Evolutionary conservation across 495 filamentous ascomycete genomes (phyloP).

Genomic region (Penicillium pancosmium): DNA sequence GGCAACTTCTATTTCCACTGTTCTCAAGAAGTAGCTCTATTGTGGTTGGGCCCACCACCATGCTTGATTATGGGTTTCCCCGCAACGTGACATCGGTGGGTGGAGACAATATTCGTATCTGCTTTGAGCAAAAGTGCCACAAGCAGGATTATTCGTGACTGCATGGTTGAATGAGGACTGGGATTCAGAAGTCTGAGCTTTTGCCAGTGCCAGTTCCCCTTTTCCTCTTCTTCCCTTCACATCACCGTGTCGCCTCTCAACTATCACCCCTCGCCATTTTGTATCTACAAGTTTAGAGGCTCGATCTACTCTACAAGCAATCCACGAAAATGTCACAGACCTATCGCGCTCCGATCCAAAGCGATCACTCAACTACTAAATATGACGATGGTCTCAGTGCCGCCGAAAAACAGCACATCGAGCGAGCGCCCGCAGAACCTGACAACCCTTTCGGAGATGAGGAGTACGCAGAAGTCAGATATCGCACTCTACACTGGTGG

Average conservation of each 20-base stretch:
- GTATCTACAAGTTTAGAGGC: background rate
- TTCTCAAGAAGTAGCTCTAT: background rate
- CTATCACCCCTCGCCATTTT: background rate
- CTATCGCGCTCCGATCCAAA: constrained; percentile 2
- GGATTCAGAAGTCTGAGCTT: background rate
- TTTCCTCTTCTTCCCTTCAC: background rate
- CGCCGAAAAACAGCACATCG: background rate
- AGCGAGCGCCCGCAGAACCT: constrained; percentile 1
- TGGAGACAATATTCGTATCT: background rate
- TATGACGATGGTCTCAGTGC: background rate
- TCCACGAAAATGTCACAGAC: background rate
- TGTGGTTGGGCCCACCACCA: background rate
- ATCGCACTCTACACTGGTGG: constrained; percentile 42
- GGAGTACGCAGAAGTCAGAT: constrained; percentile 29
- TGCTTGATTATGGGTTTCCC: background rate
- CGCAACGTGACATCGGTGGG: background rate
- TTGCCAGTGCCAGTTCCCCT: background rate
- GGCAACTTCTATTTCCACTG: background rate
- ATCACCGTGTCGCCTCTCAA: background rate
- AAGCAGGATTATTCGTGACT: background rate
- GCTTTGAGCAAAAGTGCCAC: background rate
- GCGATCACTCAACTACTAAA: background rate
- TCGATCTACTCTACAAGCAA: background rate
- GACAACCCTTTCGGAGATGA: constrained; percentile 33
- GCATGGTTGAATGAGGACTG: background rate